These are phyloP conservation scores for Pyrus bretschneideri DNA, from an alignment of 306 rosid genomes.

Conservation along the genomic window DNA sequence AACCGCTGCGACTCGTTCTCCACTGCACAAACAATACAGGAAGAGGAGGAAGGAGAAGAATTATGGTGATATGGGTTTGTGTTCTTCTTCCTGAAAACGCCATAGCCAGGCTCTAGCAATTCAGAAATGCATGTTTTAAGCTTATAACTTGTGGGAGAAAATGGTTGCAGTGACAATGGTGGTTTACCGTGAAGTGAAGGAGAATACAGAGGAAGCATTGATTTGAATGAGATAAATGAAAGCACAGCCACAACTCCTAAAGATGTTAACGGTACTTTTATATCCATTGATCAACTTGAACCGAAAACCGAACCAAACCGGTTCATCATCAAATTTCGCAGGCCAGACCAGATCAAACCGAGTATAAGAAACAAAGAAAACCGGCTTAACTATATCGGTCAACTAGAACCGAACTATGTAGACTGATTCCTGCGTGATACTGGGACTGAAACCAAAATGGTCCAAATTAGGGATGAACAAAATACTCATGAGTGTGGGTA, in stretches of 20 bases:
- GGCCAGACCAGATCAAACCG: too few species aligned
- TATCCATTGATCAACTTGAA: too few species aligned
- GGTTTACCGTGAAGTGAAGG: conserved; percentile 26
- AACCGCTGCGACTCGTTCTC: conserved; percentile 56
- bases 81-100: conserved; percentile 13
- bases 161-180: conserved; percentile 10
- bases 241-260: not conserved
- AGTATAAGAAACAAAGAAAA: too few species aligned
- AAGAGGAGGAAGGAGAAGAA: conserved; percentile 6
- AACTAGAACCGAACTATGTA: too few species aligned
- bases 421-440: too few species aligned
- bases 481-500: too few species aligned
- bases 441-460: too few species aligned
- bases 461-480: too few species aligned
- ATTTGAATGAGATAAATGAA: conserved; percentile 1
- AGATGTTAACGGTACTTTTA: not conserved
- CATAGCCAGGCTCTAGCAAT: not conserved
- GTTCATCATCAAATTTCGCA: too few species aligned
- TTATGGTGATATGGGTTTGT: not conserved
- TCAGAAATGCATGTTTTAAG: not conserved
- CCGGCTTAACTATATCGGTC: too few species aligned
- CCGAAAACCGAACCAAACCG: too few species aligned
- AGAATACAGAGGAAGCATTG: conserved; percentile 33
- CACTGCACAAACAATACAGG: conserved; percentile 27
- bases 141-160: not conserved